These are phyloP conservation scores for Cyamopsis tetragonoloba DNA, from an alignment of 306 rosid genomes.

Conservation along the genomic window DNA sequence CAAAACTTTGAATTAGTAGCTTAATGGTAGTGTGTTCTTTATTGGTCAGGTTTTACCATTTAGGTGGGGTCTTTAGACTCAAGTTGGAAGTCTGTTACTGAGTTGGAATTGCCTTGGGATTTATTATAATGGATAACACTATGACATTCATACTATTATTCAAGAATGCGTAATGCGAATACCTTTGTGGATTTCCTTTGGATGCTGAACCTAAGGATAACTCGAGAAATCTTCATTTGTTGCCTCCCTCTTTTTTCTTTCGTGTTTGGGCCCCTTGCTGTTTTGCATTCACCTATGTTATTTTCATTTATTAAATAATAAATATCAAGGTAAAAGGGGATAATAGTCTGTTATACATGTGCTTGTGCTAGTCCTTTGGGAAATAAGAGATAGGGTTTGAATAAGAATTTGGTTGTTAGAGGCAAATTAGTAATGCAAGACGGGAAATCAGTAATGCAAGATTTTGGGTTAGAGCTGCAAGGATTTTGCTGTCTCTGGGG, in stretches of 20 bases:
- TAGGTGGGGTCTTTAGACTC: neutral
- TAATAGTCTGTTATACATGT: too few species aligned
- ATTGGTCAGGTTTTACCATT: neutral
- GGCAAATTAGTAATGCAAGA: too few species aligned
- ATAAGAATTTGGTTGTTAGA: too few species aligned
- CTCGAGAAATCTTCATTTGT: neutral
- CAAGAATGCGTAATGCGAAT: neutral
- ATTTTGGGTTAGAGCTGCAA: too few species aligned
- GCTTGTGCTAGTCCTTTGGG: too few species aligned
- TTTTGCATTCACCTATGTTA: neutral
- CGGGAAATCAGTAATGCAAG: too few species aligned
- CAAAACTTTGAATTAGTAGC: neutral
- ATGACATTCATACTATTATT: neutral
- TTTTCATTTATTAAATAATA: neutral
- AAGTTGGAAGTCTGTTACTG: neutral
- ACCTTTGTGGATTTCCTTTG: slow-evolving; percentile 2
- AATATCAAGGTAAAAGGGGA: neutral
- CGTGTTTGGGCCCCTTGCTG: neutral
- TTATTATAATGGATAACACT: neutral
- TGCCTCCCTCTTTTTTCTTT: too few species aligned
- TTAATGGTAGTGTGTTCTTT: neutral
- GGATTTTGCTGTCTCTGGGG: too few species aligned
- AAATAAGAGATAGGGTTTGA: too few species aligned
- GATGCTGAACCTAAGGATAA: neutral
- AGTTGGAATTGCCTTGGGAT: neutral